A percentile compares a stretch with the other conserved stretches of the same genome.
Conservation (phyloP, 306 rosid species). For the Senna siamea region DNA sequence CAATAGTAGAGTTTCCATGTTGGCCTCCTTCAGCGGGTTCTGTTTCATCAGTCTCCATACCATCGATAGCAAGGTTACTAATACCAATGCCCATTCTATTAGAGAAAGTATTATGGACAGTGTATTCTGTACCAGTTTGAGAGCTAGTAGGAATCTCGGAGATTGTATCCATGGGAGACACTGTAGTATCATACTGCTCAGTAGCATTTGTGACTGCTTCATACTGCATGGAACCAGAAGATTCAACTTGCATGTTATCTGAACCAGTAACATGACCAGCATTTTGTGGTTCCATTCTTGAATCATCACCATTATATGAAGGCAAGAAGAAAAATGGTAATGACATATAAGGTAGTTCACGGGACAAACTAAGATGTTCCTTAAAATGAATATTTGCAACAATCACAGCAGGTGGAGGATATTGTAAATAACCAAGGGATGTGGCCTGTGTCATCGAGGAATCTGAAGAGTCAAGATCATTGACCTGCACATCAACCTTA, state of each 20-base stretch:
- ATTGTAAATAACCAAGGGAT: constrained; percentile 82
- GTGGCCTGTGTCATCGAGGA: constrained; percentile 89
- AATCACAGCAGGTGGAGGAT: constrained; percentile 93
- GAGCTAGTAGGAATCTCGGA: constrained; percentile 45
- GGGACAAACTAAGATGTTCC: constrained; percentile 60
- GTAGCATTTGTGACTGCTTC: constrained; percentile 68
- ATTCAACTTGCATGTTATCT: constrained; percentile 58
- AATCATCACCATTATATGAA: constrained; percentile 65
- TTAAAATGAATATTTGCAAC: constrained; percentile 74
- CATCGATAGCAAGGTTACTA: constrained; percentile 44
- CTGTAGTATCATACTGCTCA: constrained; percentile 68
- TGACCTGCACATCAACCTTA: constrained; percentile 67
- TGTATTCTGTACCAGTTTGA: constrained; percentile 40
- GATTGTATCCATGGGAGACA: constrained; percentile 72
- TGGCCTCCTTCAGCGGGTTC: constrained; percentile 44
- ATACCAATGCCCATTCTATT: constrained; percentile 49
- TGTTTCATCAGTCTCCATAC: constrained; percentile 57
- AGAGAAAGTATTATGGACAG: constrained; percentile 40
- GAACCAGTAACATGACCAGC: constrained; percentile 58
- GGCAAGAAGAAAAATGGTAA: constrained; percentile 73
- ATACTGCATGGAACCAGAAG: constrained; percentile 70
- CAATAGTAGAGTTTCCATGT: constrained; percentile 46
- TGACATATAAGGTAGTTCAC: constrained; percentile 71
- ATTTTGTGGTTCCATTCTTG: constrained; percentile 63
- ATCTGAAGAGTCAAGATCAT: constrained; percentile 92